Conservation (phyloP, 495 filamentous ascomycete species). For the Xylaria sp. region DNA sequence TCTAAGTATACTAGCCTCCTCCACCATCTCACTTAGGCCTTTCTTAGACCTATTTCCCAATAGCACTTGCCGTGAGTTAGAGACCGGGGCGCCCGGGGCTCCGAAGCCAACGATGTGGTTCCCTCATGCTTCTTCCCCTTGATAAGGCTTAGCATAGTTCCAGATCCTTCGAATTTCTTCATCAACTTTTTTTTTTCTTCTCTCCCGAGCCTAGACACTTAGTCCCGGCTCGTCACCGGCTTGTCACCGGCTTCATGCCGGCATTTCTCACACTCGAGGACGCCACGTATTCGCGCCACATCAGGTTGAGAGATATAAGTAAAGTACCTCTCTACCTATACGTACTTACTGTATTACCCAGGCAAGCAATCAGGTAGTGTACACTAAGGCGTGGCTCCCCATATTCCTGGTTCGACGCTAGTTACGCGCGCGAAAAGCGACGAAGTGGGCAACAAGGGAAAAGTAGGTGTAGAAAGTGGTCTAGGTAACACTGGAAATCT, state of each 20-base stretch:
- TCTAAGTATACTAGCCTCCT: background rate
- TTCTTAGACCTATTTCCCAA: background rate
- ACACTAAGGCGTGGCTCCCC: constrained; percentile 18
- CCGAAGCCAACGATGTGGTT: too few species aligned
- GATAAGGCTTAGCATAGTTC: background rate
- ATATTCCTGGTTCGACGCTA: constrained; percentile 13
- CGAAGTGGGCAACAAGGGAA: constrained; percentile 6
- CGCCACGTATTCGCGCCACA: background rate
- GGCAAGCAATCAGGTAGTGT: background rate
- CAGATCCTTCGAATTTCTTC: background rate
- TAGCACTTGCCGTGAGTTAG: too few species aligned
- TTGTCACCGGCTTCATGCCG: background rate
- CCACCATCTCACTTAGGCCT: background rate
- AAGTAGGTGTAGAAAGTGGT: background rate
- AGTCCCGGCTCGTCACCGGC: too few species aligned
- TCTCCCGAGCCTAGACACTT: background rate
- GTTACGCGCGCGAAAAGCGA: background rate
- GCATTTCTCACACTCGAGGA: background rate
- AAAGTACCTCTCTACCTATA: background rate
- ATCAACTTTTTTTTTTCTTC: background rate
- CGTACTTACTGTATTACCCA: constrained; percentile 8
- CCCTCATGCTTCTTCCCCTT: background rate
- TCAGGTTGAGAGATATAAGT: background rate
- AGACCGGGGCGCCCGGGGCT: too few species aligned
- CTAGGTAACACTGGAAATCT: background rate